A percentile compares a stretch with the other conserved stretches of the same genome.
Evolutionary conservation across 2,329 filamentous ascomycete genomes (phyloP).

Genomic region (Penicillium sp.): DNA sequence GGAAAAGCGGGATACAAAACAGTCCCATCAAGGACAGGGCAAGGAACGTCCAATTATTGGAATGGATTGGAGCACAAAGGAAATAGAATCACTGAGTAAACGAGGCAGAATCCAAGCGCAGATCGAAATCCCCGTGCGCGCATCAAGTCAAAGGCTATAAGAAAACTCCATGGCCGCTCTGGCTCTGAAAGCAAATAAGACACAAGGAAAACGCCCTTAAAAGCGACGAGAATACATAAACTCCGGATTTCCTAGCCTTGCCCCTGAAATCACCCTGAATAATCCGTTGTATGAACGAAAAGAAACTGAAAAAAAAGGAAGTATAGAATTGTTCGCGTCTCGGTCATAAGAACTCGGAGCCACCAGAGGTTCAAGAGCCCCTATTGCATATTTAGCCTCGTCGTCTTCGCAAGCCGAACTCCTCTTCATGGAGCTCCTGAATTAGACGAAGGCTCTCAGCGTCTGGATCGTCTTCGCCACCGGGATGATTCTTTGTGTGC

Average conservation of each 20-base stretch:
- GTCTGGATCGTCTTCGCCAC: conserved; percentile 36
- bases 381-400: conserved; percentile 7
- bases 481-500: conserved; percentile 28
- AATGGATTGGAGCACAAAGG: too few species aligned
- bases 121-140: too few species aligned
- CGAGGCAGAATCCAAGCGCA: background rate
- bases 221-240: conserved; percentile 9
- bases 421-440: conserved; percentile 46
- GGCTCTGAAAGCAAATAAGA: background rate
- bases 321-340: conserved; percentile 6
- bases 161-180: too few species aligned
- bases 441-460: conserved; percentile 46
- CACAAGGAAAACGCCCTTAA: conserved; percentile 10
- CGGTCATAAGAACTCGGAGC: conserved; percentile 3
- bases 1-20: too few species aligned
- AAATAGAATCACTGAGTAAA: too few species aligned
- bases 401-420: conserved; percentile 45
- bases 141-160: too few species aligned
- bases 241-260: conserved; percentile 17
- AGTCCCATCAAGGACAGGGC: too few species aligned
- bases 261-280: conserved; percentile 19
- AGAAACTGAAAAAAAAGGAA: conserved; percentile 13
- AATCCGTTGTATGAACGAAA: conserved; percentile 11
- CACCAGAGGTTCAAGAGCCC: background rate
- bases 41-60: too few species aligned